phyloP scores from a whole-genome alignment of 371 early-diverging fungal genomes.

The Phascolomyces articulosus region DNA sequence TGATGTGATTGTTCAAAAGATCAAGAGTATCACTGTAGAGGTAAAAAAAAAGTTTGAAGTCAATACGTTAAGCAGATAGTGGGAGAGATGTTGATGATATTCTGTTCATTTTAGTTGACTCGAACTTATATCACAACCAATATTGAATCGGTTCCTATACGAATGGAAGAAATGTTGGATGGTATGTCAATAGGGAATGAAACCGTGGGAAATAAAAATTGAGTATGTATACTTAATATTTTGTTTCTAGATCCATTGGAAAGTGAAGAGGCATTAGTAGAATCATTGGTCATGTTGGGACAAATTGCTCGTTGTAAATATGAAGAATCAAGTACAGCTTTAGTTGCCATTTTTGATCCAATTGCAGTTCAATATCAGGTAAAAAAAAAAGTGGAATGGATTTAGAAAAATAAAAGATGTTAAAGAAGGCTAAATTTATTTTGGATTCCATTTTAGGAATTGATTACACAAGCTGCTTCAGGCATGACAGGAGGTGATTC shows the following conservation, averaged over 20 bases:
- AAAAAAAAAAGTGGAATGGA: too few species aligned
- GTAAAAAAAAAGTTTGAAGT: constrained; percentile 11
- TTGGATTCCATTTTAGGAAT: constrained; percentile 19
- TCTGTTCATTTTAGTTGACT: constrained; percentile 29
- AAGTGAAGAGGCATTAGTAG: constrained; percentile 71
- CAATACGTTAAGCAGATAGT: too few species aligned
- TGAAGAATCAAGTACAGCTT: constrained; percentile 57
- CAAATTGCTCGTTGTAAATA: constrained; percentile 79
- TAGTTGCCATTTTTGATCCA: constrained; percentile 65
- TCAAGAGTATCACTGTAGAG: constrained; percentile 43
- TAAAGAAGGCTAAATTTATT: not conserved
- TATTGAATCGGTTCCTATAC: constrained; percentile 58
- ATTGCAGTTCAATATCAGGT: constrained; percentile 72
- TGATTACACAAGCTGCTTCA: constrained; percentile 34
- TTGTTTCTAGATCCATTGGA: constrained; percentile 77
- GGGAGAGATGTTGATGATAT: too few species aligned
- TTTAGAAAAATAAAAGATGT: too few species aligned
- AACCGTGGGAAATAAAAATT: not conserved
- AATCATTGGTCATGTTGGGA: constrained; percentile 75
- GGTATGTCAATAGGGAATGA: constrained; percentile 32
- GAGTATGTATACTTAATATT: not conserved
- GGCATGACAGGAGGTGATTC: constrained; percentile 34
- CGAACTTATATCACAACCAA: constrained; percentile 58
- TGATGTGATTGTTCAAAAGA: constrained; percentile 44
- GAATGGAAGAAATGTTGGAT: constrained; percentile 66